Evolutionary conservation across 1,284 basidiomycete genomes (phyloP).

Genomic region (Erythrobasidium hasegawianum): DNA sequence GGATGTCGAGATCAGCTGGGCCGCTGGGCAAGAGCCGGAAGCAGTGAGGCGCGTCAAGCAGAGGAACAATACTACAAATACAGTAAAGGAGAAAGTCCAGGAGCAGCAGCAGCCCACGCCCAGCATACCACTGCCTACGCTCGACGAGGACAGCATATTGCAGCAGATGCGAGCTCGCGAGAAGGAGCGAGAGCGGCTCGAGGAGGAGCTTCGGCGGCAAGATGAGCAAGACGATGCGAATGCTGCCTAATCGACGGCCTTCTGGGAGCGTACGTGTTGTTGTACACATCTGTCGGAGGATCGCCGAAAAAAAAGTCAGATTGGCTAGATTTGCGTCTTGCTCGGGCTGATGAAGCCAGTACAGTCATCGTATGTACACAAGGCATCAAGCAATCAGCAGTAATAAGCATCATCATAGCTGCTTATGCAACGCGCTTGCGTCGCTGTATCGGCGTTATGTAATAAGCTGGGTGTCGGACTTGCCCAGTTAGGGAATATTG

Average conservation of each 20-base stretch:
- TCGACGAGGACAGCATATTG: slow-evolving; percentile 37
- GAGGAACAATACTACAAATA: not conserved
- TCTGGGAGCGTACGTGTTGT: not conserved
- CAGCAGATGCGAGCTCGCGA: slow-evolving; percentile 37
- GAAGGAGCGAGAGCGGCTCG: slow-evolving; percentile 36
- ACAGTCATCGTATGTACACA: no score
- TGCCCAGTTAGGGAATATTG: no score
- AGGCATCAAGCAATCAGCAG: no score
- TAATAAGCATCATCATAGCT: no score
- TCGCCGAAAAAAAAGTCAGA: no score
- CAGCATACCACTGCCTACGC: slow-evolving; percentile 15
- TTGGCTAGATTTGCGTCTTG: no score
- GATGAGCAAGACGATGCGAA: slow-evolving; percentile 34
- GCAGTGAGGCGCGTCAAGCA: slow-evolving; percentile 5
- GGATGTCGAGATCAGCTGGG: slow-evolving; percentile 41
- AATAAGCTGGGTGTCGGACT: no score
- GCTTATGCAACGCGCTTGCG: no score
- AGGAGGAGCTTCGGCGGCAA: slow-evolving; percentile 41
- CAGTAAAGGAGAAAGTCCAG: not conserved
- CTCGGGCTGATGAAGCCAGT: no score
- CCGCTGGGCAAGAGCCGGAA: slow-evolving; percentile 36
- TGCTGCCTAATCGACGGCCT: not conserved
- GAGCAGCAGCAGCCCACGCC: not conserved
- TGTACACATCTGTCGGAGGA: not conserved
- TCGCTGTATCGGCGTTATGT: no score